A percentile compares a stretch with the other conserved stretches of the same genome.
These are phyloP conservation scores for Bothriochloa decipiens DNA, from an alignment of 176 grass and related monocot species.

Conservation along the genomic window DNA sequence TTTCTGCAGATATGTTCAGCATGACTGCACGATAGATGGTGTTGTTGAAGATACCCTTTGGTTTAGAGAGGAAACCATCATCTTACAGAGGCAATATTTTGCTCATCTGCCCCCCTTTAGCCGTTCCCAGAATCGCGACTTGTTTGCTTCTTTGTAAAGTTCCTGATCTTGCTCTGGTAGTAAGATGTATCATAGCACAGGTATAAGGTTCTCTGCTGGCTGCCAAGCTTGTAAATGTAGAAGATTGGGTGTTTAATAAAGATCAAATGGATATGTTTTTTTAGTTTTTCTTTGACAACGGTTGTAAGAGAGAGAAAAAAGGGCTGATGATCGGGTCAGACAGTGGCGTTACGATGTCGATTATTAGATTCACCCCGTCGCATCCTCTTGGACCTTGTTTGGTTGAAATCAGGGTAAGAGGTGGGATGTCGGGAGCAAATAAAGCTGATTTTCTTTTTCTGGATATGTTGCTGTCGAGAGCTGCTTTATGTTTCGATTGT, in stretches of 20 bases:
- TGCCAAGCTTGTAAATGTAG: conserved; percentile 60
- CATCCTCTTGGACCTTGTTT: background rate
- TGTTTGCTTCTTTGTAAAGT: conserved; percentile 53
- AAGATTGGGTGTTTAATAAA: conserved; percentile 50
- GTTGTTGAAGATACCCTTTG: conserved; percentile 32
- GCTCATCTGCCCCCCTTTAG: background rate
- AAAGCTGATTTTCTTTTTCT: background rate
- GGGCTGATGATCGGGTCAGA: background rate
- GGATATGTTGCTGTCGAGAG: background rate
- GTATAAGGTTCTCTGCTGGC: conserved; percentile 52
- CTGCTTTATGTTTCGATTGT: background rate
- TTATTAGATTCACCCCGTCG: conserved; percentile 5
- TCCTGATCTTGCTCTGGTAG: conserved; percentile 45
- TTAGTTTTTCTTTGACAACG: background rate
- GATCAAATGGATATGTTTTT: conserved; percentile 22
- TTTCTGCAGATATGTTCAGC: conserved; percentile 23
- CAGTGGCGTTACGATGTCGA: background rate
- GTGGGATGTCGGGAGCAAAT: background rate
- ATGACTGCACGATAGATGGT: conserved; percentile 6
- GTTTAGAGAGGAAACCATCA: conserved; percentile 26
- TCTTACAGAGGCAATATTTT: conserved; percentile 20
- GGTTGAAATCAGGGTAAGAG: background rate
- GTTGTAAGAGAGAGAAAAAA: conserved; percentile 9
- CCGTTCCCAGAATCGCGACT: conserved; percentile 6
- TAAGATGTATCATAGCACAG: conserved; percentile 59